Conservation (phyloP, 2,329 filamentous ascomycete genomes). For the Ceratocystis ficicola region DNA sequence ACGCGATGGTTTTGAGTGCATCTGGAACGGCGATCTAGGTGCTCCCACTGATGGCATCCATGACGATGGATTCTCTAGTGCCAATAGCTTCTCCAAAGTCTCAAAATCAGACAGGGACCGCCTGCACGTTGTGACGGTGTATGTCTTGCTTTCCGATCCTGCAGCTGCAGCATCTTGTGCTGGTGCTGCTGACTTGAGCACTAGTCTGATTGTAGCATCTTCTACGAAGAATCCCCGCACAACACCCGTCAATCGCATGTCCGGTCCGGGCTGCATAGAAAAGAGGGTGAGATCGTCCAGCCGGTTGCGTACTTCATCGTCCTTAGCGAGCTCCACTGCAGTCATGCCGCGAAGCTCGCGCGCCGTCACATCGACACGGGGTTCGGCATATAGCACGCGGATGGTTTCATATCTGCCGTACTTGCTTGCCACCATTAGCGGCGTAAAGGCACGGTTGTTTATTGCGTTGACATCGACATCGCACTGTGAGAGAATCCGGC, state of each 20-base stretch:
- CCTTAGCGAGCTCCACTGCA: constrained; percentile 91
- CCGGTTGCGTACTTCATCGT: constrained; percentile 90
- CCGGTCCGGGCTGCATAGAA: constrained; percentile 55
- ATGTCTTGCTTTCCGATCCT: constrained; percentile 42
- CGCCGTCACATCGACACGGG: constrained; percentile 71
- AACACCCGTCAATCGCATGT: constrained; percentile 79
- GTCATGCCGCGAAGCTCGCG: constrained; percentile 81
- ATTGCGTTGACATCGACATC: constrained; percentile 93
- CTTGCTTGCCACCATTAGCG: constrained; percentile 96
- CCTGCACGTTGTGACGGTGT: constrained; percentile 88
- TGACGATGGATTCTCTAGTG: constrained; percentile 83
- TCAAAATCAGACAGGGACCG: constrained; percentile 84
- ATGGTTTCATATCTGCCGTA: constrained; percentile 94
- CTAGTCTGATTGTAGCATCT: constrained; percentile 82
- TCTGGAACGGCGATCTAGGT: constrained; percentile 77
- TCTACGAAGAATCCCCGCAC: constrained; percentile 96
- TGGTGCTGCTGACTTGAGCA: constrained; percentile 85
- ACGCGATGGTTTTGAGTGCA: constrained; percentile 82
- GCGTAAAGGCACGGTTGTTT: constrained; percentile 90
- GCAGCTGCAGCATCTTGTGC: constrained; percentile 40
- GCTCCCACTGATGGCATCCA: constrained; percentile 76
- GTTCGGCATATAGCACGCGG: constrained; percentile 71
- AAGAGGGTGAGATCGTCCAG: constrained; percentile 90
- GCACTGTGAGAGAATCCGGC: constrained; percentile 65
- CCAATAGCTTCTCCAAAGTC: constrained; percentile 69